Conservation (phyloP, 768 basidiomycete species). For the Mycena olivaceomarginata region DNA sequence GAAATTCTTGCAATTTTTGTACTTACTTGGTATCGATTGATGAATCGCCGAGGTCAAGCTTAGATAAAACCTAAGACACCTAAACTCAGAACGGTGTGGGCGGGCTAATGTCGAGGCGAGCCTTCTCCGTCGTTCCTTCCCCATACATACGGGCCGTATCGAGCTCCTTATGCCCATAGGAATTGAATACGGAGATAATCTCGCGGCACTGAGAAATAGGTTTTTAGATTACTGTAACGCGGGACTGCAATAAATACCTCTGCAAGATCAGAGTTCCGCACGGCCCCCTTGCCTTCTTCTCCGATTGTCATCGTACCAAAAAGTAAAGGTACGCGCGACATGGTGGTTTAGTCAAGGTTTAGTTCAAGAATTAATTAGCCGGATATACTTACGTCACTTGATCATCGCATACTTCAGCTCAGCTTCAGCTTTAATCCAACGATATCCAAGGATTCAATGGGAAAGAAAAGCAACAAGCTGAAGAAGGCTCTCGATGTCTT, state of each 20-base stretch:
- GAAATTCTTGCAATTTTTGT: neutral
- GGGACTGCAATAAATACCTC: constrained; percentile 21
- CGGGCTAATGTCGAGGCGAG: constrained; percentile 30
- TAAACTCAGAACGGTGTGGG: neutral
- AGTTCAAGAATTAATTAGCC: neutral
- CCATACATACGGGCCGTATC: constrained; percentile 71
- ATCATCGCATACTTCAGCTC: neutral
- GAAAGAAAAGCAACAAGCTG: constrained; percentile 76
- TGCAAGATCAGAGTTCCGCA: constrained; percentile 29
- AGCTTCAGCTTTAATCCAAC: no score
- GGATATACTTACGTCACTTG: constrained; percentile 1
- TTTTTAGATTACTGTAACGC: neutral
- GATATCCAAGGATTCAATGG: constrained; percentile 58
- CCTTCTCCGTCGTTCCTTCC: constrained; percentile 70
- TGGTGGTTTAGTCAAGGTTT: neutral
- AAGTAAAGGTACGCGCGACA: constrained; percentile 59
- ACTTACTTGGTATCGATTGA: constrained; percentile 70
- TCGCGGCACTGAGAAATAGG: constrained; percentile 57
- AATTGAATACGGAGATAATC: constrained; percentile 66
- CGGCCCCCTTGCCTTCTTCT: neutral
- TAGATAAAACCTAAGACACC: constrained; percentile 56
- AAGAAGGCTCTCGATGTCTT: constrained; percentile 64
- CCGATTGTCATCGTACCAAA: constrained; percentile 53
- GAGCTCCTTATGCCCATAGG: constrained; percentile 64
- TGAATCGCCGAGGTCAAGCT: constrained; percentile 62